Evolutionary conservation across 768 basidiomycete genomes (phyloP).

Genomic region (Leucosporidium creatinivorum): DNA sequence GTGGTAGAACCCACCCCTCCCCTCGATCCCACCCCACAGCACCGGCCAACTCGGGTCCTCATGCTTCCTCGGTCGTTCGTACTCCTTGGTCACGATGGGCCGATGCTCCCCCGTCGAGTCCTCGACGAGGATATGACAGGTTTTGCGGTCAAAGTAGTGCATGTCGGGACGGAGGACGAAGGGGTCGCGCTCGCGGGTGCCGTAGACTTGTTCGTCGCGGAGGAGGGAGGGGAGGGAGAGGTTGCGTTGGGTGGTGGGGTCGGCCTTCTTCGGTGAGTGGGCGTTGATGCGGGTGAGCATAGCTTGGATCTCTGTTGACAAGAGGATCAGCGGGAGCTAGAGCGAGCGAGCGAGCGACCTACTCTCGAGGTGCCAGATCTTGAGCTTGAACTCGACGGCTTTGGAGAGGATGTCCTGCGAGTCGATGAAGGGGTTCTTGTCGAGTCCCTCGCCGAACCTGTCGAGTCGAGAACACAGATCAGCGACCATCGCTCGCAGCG

Average conservation of each 20-base stretch:
- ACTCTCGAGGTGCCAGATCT: constrained; percentile 70
- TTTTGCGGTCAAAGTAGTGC: constrained; percentile 69
- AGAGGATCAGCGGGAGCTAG: background rate
- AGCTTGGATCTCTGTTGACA: constrained; percentile 41
- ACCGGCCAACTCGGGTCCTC: constrained; percentile 68
- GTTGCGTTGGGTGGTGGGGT: constrained; percentile 25
- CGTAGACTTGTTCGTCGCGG: constrained; percentile 75
- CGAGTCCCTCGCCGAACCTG: constrained; percentile 17
- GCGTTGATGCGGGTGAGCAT: constrained; percentile 40
- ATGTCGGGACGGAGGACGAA: constrained; percentile 79
- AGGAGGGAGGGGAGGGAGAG: constrained; percentile 46
- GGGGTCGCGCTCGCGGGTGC: constrained; percentile 85
- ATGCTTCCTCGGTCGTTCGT: constrained; percentile 52
- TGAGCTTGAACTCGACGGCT: constrained; percentile 64
- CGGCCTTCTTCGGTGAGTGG: constrained; percentile 40
- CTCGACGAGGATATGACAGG: constrained; percentile 81
- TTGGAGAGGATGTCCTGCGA: constrained; percentile 54
- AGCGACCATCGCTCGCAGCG: no score
- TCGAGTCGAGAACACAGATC: background rate
- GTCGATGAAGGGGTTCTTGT: constrained; percentile 39
- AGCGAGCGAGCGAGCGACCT: constrained; percentile 16
- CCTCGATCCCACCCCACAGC: constrained; percentile 48
- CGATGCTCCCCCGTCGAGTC: constrained; percentile 76
- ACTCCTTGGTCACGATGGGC: constrained; percentile 78
- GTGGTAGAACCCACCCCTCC: constrained; percentile 34